phyloP scores from a whole-genome alignment of 768 basidiomycete species.

The Lactarius indigo region DNA sequence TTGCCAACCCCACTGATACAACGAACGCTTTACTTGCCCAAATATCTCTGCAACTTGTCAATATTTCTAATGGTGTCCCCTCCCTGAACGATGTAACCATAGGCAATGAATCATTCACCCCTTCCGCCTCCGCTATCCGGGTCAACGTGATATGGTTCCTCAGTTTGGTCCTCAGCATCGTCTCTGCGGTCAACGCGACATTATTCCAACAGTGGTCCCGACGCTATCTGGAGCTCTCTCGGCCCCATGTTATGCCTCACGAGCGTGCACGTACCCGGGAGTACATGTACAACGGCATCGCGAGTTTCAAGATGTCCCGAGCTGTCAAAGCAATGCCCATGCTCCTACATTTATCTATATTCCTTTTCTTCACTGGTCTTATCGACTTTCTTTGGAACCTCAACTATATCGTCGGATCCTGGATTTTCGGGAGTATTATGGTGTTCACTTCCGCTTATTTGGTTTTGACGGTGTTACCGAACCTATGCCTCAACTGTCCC shows the following conservation, averaged over 20 bases:
- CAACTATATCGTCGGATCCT: neutral
- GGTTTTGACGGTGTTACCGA: neutral
- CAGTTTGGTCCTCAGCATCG: neutral
- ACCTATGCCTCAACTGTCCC: neutral
- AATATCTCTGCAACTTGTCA: neutral
- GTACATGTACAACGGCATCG: neutral
- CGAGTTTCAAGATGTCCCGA: neutral
- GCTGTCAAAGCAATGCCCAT: neutral
- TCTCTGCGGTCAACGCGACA: neutral
- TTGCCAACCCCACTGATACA: neutral
- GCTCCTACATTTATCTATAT: neutral
- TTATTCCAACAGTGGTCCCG: neutral
- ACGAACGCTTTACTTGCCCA: neutral
- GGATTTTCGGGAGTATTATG: too few relatives aligned
- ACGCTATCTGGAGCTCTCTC: neutral
- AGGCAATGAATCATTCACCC: too few relatives aligned
- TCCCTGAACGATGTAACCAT: too few relatives aligned
- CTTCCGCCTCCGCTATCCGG: neutral
- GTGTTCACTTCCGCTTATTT: neutral
- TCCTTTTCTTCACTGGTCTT: neutral
- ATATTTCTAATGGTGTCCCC: neutral
- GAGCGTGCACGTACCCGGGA: neutral
- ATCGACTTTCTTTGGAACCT: neutral
- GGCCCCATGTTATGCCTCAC: neutral
- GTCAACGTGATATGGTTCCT: slow-evolving; percentile 8